These are phyloP conservation scores for Purpureocillium takamizusanense DNA, from an alignment of 2,329 filamentous ascomycete genomes.

Conservation along the genomic window DNA sequence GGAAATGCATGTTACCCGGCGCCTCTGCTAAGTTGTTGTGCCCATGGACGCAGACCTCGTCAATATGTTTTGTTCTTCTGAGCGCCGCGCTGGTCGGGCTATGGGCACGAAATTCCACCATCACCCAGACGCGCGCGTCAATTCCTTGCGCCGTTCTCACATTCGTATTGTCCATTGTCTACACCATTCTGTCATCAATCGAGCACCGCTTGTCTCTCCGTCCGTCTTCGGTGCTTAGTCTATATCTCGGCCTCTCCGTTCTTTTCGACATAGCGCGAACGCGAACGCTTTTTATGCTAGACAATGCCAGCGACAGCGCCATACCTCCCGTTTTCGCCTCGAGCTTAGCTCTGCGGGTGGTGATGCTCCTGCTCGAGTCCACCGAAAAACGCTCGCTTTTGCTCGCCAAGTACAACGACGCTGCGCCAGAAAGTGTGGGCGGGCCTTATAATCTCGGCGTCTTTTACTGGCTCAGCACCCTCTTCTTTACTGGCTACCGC, in stretches of 20 bases:
- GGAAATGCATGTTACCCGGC: background rate
- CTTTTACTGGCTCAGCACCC: slow-evolving; percentile 44
- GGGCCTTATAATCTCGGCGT: slow-evolving; percentile 37
- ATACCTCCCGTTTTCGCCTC: slow-evolving; percentile 10
- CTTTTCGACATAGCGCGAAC: slow-evolving; percentile 9
- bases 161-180: slow-evolving; percentile 1
- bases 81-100: slow-evolving; percentile 4
- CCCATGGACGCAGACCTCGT: background rate
- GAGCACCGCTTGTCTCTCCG: slow-evolving; percentile 7
- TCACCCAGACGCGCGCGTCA: slow-evolving; percentile 1
- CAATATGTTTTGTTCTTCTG: slow-evolving; percentile 2
- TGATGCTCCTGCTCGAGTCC: slow-evolving; percentile 10
- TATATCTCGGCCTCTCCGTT: slow-evolving; percentile 8
- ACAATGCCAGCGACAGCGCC: slow-evolving; percentile 2
- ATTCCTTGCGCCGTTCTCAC: slow-evolving; percentile 1
- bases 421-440: slow-evolving; percentile 6
- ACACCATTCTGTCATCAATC: slow-evolving; percentile 1
- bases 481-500: slow-evolving; percentile 26
- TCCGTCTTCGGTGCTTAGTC: slow-evolving; percentile 8
- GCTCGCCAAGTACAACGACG: slow-evolving; percentile 1
- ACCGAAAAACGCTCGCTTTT: slow-evolving; percentile 10
- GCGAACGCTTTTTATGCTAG: slow-evolving; percentile 10
- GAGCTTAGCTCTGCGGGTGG: slow-evolving; percentile 6
- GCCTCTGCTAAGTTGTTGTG: too few relatives aligned
- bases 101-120: background rate